Base-by-base conservation (phyloP, 495 filamentous ascomycete genomes). In the Cercophora newfieldiana region DNA sequence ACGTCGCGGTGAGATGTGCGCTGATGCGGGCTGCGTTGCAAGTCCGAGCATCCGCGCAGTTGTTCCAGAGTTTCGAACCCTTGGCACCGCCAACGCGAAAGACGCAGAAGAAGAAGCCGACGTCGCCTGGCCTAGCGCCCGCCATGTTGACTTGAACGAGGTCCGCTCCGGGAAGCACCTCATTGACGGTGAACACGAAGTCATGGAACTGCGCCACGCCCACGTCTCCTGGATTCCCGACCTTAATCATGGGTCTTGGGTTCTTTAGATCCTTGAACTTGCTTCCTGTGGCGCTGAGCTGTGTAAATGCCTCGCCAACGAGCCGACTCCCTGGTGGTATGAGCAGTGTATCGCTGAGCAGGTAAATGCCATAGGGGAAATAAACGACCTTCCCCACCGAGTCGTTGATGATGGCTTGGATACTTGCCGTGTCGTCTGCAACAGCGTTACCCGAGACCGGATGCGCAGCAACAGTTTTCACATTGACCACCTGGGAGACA, bases 1-100 rank as follows among this genome's bases (percentile, higher is more conserved):
- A 87, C 24, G 81, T 74, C 37, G 81, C 72, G 3, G 89, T 89
- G 44, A 93, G 75, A 68, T 92, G 89, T 24, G 94, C 72, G 12
- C 88, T 80, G 74, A 91, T 78, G 80, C 91, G 89, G 1, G 90
- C 85, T 8, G 83, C 88, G 82, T 78, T 44, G 30, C 30, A 12
- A 5, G 4, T 5, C 71, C 75, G 75, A 31, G 79, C 69, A 8
- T 71, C 75, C n/a, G n/a, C n/a, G n/a, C n/a, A n/a, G n/a, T n/a
- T n/a, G n/a, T n/a, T n/a, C n/a, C n/a, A n/a, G n/a, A n/a, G n/a
- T n/a, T 91, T 12, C 69, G 53, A 53, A 22, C 66, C 66, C 1
- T n/a, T 53, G 25, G 66, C 66, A 80, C 85, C n/a, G 80, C 84
- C 86, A 7, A 90, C 80, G 4, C 82, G 82, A 63, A 87, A 80